Base-by-base conservation (phyloP, 2,329 filamentous ascomycete species). In the Diaporthe helianthi region DNA sequence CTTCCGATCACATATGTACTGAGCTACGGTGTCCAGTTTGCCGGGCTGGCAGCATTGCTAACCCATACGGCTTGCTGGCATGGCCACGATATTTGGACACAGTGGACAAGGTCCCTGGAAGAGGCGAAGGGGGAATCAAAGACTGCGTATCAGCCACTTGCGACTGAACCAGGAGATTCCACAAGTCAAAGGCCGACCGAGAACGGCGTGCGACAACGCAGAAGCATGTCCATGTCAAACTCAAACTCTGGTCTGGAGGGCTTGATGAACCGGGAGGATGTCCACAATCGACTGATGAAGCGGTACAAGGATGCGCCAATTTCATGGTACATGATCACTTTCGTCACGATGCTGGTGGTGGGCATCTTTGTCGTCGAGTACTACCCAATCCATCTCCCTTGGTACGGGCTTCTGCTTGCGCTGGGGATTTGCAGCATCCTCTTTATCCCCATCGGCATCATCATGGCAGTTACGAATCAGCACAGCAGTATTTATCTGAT, bases 401-500 rank as follows among this genome's bases (percentile, higher is more conserved):
- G 93, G 91, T 96, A 96, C 75, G 93, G 93, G 4, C 84, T 97
- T 3, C 83, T 97, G 19, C 85, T 97, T 7, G 92, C 93, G 1
- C 85, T 97, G 2, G 87, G 84, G 31, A 93, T 97, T 66, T 93
- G 93, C 71, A 89, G 90, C 24, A 79, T 95, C 67, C 91, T 97
- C 71, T 97, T 97, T 81, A 93, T 97, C 70, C 93, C 93, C 13
- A 95, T 96, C 72, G 93, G 93, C 71, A 96, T 97, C 77, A 92
- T 97, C 75, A 97, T 96, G 92, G 93, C 93, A 19, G 93, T 97
- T 73, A 97, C 93, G 12, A 97, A 96, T 78, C 93, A 95, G 77
- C 92, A 96, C 79, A 93, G 90, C 79, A 93, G 90, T 78, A 93
- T 95, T 73, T 96, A 95, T 78, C 86, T 96, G 44, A 92, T 96